Evolutionary conservation across 2,329 filamentous ascomycete genomes (phyloP), one percentile per base, ranked within the genome.

Genomic region (Colletotrichum sp.): DNA sequence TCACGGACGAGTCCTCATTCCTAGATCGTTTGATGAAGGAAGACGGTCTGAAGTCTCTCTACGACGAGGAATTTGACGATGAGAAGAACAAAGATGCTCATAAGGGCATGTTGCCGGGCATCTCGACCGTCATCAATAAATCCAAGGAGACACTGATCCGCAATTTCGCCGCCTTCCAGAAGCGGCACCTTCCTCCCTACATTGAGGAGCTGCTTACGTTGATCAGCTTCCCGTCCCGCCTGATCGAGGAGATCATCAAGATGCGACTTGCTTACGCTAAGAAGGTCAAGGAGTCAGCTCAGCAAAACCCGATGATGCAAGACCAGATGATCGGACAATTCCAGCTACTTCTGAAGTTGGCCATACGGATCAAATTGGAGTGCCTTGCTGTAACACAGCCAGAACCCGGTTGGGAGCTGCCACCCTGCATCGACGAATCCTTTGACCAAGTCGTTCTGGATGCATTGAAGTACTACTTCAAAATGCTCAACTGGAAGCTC

Each of bases 321-420:
- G 96, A 98, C 82, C 96, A 98, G 85, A 98, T 98, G 95, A 98
- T 99, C 78, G 90, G 94, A 1, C 97, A 99, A 82, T 98, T 99
- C 80, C 96, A 98, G 84, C 95, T 98, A 60, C 88, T 98, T 71
- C 92, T 99, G 78, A 96, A 95, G 81, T 93, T 98, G 78, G 96
- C 97, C 36, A 96, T 98, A 76, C 91, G 94, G 77, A 98, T 98
- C 85, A 99, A 98, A 85, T 91, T 94, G 80, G 94, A 96, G 79
- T 98, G 98, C 82, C 90, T 94, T 44, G 88, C 92, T 30, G 95
- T 98, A 68, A 95, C 96, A 27, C 92, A 95, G 79, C 94, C 96
- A 1, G 94, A 98, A 83, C 92, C 94, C 25, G 96, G 97, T 63
- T 99, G 97, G 97, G 96, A 98, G 80, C 86, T 98, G 71, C 97